These are phyloP conservation scores for Agaricus blazei DNA, from an alignment of 768 basidiomycete genomes.

Conservation along the genomic window DNA sequence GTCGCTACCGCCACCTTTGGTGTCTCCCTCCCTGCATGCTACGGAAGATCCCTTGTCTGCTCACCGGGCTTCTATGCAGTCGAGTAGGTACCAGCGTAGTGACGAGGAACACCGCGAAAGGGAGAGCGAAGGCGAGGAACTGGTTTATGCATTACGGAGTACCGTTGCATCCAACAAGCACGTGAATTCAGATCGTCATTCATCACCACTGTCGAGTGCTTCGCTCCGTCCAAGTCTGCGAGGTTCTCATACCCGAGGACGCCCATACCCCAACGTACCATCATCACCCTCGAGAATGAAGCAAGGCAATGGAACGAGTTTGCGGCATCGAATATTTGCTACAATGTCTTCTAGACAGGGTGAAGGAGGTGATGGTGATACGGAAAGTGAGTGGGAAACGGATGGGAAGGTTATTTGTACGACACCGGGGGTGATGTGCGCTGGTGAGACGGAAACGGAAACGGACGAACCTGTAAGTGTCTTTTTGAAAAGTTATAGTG, in stretches of 20 bases:
- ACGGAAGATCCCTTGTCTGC: neutral
- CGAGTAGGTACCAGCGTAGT: neutral
- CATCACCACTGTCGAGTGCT: neutral
- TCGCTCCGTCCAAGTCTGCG: neutral
- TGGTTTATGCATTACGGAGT: neutral
- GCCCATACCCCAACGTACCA: neutral
- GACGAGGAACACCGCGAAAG: neutral
- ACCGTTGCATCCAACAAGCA: neutral
- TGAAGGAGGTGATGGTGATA: neutral
- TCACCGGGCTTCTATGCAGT: neutral
- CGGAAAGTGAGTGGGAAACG: constrained; percentile 1
- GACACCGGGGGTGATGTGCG: constrained; percentile 50
- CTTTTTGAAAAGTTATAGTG: neutral
- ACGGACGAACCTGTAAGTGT: constrained; percentile 68
- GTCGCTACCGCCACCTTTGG: constrained; percentile 1
- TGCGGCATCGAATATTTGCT: constrained; percentile 6
- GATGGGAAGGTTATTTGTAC: constrained; percentile 53
- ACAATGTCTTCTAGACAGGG: neutral
- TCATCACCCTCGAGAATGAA: neutral
- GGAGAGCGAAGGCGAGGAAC: neutral
- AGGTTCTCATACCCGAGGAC: neutral
- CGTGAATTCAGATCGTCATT: neutral
- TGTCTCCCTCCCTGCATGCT: neutral
- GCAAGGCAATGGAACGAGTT: neutral
- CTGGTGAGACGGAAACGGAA: constrained; percentile 78